phyloP scores from a whole-genome alignment of 2,329 filamentous ascomycete genomes.

The Alternaria sp. region DNA sequence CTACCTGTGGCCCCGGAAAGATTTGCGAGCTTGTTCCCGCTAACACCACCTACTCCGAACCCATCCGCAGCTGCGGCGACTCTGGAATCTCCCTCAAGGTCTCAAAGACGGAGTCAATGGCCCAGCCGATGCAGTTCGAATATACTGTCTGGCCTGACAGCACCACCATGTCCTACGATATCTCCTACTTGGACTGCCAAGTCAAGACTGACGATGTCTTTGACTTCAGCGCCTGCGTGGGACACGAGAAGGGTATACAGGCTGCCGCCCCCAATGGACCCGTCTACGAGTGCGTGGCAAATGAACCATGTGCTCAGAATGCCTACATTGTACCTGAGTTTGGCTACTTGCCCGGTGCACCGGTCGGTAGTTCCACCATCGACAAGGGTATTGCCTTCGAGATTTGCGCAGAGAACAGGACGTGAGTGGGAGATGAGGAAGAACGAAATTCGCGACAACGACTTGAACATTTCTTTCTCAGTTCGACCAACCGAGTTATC shows the following conservation, averaged over 20 bases:
- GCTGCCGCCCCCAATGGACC: constrained; percentile 15
- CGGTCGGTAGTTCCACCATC: constrained; percentile 19
- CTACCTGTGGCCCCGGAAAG: constrained; percentile 1
- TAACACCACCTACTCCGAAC: constrained; percentile 18
- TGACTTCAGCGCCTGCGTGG: constrained; percentile 18
- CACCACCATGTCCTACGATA: constrained; percentile 22
- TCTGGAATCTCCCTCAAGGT: constrained; percentile 26
- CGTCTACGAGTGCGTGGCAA: constrained; percentile 12
- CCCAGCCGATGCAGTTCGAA: constrained; percentile 25
- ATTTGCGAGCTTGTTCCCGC: constrained; percentile 7
- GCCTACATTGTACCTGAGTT: constrained; percentile 25
- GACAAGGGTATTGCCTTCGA: constrained; percentile 24
- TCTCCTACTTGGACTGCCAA: constrained; percentile 28
- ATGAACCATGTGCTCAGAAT: constrained; percentile 16
- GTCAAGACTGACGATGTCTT: constrained; percentile 8
- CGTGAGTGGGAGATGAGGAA: not conserved
- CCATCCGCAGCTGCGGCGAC: constrained; percentile 11
- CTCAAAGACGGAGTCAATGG: constrained; percentile 10
- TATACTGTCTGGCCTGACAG: constrained; percentile 22
- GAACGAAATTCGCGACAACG: not conserved
- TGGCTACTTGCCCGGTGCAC: constrained; percentile 16
- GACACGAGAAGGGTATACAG: constrained; percentile 27
- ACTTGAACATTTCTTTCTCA: not conserved
- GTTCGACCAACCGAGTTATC: not conserved
- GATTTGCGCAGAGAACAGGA: constrained; percentile 22